Percentiles rank a stretch among this genome's conserved stretches.
Conservation (phyloP, 2,329 filamentous ascomycete species). For the Fusarium caatingaense region DNA sequence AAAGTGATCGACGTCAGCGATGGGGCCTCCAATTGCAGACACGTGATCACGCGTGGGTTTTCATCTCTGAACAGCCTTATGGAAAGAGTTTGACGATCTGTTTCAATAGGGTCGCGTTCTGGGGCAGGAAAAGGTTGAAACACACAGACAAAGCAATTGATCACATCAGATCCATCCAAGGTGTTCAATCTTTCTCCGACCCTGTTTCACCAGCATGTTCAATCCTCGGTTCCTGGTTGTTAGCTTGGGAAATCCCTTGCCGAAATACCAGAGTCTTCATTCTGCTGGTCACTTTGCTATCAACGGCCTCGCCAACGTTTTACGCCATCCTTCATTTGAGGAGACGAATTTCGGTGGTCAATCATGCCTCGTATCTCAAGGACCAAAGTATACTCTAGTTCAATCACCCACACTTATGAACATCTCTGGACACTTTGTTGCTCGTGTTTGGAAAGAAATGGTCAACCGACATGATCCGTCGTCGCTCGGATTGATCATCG, state of each 20-base stretch:
- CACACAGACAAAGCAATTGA: neutral
- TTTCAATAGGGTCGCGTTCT: constrained; percentile 25
- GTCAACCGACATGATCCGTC: constrained; percentile 53
- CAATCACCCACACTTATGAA: constrained; percentile 89
- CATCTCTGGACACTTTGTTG: constrained; percentile 77
- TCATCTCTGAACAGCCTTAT: neutral
- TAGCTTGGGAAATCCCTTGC: constrained; percentile 85
- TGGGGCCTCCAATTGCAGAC: constrained; percentile 32
- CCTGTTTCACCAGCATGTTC: constrained; percentile 46
- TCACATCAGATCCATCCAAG: neutral
- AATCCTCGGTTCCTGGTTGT: constrained; percentile 76
- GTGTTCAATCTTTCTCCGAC: neutral
- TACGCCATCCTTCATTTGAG: constrained; percentile 61
- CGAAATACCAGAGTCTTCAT: constrained; percentile 83
- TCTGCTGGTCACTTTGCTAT: constrained; percentile 87
- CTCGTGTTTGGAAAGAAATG: constrained; percentile 71
- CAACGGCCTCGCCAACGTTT: constrained; percentile 63
- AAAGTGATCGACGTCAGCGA: constrained; percentile 49
- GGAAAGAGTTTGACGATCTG: constrained; percentile 17
- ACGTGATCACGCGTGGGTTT: constrained; percentile 47
- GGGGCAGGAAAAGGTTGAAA: neutral
- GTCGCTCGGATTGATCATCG: constrained; percentile 71
- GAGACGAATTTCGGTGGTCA: constrained; percentile 62
- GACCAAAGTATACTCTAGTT: constrained; percentile 72
- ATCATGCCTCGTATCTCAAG: constrained; percentile 60